Base-by-base conservation (phyloP, 805 yeast species). In the Wickerhamomyces rabaulensis region DNA sequence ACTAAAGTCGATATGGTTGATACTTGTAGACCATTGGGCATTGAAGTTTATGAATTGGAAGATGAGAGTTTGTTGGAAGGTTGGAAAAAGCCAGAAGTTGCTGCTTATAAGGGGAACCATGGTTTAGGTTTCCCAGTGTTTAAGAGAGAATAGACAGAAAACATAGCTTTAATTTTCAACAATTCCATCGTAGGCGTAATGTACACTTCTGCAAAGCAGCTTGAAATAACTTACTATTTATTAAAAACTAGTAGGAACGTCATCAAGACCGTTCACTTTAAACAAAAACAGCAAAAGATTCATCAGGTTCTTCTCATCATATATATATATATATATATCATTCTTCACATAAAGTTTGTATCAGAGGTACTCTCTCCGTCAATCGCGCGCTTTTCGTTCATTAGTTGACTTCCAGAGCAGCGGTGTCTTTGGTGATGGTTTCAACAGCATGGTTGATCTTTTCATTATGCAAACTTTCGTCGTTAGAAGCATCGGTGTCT, bases 1-100 rank as follows among this genome's bases (percentile, higher is more conserved):
- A 71, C 66, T 10, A 63, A 61, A 17, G 73, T 67, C 37, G 78
- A 76, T 50, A 80, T 80, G 85, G 69, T 74, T 31, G 79, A 74
- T 45, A 76, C 81, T 56, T 81, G 87, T 56, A 67, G 86, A 55
- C 84, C 85, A 4, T 67, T 82, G 49, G 82, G 76, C 1, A 75
- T 80, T 43, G 85, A 82, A 60, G 82, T 82, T 8, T 82, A 79
- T 61, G 62, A 66, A 54, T 61, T 82, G 42, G 74, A 75, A 22
- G 78, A 81, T 47, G 65, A 67, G 20, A 51, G 58, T 1, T 68
- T 76, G 1, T 67, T 81, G 54, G 56, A 67, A 20, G 68, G 62
- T 39, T 81, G 86, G 87, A 56, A 60, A 9, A 69, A 72, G 16
- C 83, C 86, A 3, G 64, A 75, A 50, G 67, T 69, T 13, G 74